Conservation (phyloP, 345 rosid species). For the Corchorus olitorius region DNA sequence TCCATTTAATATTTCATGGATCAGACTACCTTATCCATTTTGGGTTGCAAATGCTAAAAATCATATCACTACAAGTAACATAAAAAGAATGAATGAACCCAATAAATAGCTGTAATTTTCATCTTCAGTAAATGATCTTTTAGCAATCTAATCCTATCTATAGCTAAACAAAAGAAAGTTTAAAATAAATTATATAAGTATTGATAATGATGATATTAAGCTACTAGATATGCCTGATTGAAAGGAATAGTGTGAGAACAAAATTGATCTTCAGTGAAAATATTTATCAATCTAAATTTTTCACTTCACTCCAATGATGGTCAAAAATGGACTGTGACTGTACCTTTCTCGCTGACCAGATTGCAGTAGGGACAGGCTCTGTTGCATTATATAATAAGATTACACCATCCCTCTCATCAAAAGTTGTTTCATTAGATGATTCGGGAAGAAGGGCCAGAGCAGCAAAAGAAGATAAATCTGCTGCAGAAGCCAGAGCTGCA, state of each 20-base stretch:
- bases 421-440: conserved; percentile 39
- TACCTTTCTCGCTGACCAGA: conserved; percentile 89
- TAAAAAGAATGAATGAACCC: not conserved
- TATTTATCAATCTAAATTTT: not conserved
- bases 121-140: not conserved
- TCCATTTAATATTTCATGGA: not conserved
- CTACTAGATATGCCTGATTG: not conserved
- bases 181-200: not conserved
- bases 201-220: not conserved
- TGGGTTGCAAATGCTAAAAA: not conserved
- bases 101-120: not conserved
- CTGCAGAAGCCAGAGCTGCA: conserved; percentile 69
- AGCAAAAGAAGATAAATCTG: conserved; percentile 61
- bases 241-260: not conserved
- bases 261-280: not conserved
- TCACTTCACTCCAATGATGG: not conserved
- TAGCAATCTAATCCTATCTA: not conserved
- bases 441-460: conserved; percentile 69
- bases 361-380: conserved; percentile 69
- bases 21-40: not conserved
- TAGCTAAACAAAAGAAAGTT: not conserved
- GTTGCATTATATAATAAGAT: conserved; percentile 66
- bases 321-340: conserved; percentile 5
- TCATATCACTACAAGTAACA: not conserved
- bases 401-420: conserved; percentile 67